Evolutionary conservation across 345 rosid species (phyloP).

Genomic region (Laguncularia racemosa): DNA sequence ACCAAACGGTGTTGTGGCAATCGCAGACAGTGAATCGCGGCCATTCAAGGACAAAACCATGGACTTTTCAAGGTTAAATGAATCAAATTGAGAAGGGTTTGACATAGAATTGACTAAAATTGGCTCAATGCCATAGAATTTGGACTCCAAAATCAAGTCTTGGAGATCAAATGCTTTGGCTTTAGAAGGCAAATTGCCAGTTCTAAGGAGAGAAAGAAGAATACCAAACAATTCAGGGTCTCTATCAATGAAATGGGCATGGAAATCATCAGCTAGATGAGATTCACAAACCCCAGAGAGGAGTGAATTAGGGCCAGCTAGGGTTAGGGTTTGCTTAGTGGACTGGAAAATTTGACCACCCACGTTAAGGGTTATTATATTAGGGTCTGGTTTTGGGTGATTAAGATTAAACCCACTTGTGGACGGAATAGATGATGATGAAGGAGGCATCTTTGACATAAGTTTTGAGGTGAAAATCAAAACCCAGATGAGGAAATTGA

Average conservation of each 20-base stretch:
- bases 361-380: slow-evolving; percentile 54
- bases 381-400: slow-evolving; percentile 11
- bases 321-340: slow-evolving; percentile 57
- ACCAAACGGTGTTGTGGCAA: slow-evolving; percentile 50
- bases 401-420: not conserved
- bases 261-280: slow-evolving; percentile 13
- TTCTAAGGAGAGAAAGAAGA: slow-evolving; percentile 68
- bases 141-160: slow-evolving; percentile 75
- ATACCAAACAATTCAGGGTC: slow-evolving; percentile 79
- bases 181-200: slow-evolving; percentile 73
- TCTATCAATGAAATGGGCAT: slow-evolving; percentile 59
- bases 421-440: not conserved
- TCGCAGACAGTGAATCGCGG: slow-evolving; percentile 62
- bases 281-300: slow-evolving; percentile 45
- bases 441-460: slow-evolving; percentile 18
- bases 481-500: not conserved
- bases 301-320: slow-evolving; percentile 60
- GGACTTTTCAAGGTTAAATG: slow-evolving; percentile 64
- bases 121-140: slow-evolving; percentile 59
- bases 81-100: slow-evolving; percentile 61
- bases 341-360: slow-evolving; percentile 84
- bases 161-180: slow-evolving; percentile 50
- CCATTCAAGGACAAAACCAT: slow-evolving; percentile 47
- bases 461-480: not conserved
- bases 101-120: slow-evolving; percentile 49